A percentile compares a stretch with the other conserved stretches of the same genome.
Evolutionary conservation across 345 rosid genomes (phyloP).

Genomic region (Eucalyptus cladocalyx): DNA sequence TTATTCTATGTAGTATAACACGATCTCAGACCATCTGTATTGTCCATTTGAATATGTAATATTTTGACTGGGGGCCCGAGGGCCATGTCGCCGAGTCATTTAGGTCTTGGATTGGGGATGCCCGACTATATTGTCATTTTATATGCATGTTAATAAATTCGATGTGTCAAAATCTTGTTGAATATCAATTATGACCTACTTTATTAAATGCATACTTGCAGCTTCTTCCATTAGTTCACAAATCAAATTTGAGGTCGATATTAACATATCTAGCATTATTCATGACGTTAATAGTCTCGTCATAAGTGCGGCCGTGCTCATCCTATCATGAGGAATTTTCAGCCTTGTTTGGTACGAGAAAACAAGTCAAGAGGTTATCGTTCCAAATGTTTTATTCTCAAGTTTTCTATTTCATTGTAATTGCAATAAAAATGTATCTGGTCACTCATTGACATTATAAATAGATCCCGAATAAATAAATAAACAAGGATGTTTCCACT

Average conservation of each 20-base stretch:
- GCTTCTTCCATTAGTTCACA: not conserved
- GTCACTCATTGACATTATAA: not conserved
- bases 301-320: not conserved
- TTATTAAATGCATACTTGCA: not conserved
- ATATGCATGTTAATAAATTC: not conserved
- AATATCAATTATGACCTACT: not conserved
- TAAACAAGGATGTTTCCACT: too few relatives aligned
- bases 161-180: not conserved
- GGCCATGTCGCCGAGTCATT: too few relatives aligned
- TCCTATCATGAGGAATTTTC: not conserved
- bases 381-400: too few relatives aligned
- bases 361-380: too few relatives aligned
- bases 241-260: not conserved
- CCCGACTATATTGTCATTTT: not conserved
- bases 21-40: not conserved
- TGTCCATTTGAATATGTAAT: not conserved
- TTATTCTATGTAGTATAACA: not conserved
- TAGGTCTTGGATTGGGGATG: not conserved
- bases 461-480: too few relatives aligned
- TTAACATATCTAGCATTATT: not conserved
- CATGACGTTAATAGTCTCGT: not conserved
- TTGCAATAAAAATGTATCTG: too few relatives aligned
- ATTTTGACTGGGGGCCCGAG: not conserved
- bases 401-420: not conserved
- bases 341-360: not conserved